Percentiles rank a stretch among this genome's conserved stretches.
These are phyloP conservation scores for Kwoniella shandongensis DNA, from an alignment of 768 basidiomycete genomes.

Conservation along the genomic window DNA sequence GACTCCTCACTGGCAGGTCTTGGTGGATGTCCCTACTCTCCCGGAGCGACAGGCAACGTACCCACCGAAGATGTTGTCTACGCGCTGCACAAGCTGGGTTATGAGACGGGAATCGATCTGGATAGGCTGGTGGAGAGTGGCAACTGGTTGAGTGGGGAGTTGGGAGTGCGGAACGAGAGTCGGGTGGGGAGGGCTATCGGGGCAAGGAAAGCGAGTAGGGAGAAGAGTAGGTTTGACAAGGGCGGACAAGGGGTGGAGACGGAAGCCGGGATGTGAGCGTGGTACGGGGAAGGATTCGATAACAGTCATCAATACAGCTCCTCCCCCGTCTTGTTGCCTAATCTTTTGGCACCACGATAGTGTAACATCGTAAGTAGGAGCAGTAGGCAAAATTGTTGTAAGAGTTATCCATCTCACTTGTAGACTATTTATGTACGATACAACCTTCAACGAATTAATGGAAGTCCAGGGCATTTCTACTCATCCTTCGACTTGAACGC, in stretches of 20 bases:
- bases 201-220: constrained; percentile 51
- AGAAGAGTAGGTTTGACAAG: not conserved
- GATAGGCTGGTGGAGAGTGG: constrained; percentile 73
- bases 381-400: no score
- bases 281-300: not conserved
- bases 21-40: constrained; percentile 94
- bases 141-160: constrained; percentile 71
- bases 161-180: constrained; percentile 71
- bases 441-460: no score
- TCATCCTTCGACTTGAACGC: constrained; percentile 50
- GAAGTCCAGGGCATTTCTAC: no score
- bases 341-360: no score
- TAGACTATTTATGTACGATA: no score
- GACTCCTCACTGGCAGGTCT: constrained; percentile 82
- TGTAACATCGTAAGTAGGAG: no score
- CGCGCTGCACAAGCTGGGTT: constrained; percentile 66
- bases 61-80: constrained; percentile 89
- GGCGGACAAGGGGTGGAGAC: not conserved
- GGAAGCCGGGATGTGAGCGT: not conserved
- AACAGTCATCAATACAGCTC: no score
- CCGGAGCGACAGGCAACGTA: constrained; percentile 92
- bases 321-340: no score
- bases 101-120: constrained; percentile 65
- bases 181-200: constrained; percentile 72
- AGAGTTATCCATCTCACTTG: no score